These are phyloP conservation scores for Gryganskiella cystojenkinii DNA, from an alignment of 192 early-diverging fungal genomes.

Conservation along the genomic window DNA sequence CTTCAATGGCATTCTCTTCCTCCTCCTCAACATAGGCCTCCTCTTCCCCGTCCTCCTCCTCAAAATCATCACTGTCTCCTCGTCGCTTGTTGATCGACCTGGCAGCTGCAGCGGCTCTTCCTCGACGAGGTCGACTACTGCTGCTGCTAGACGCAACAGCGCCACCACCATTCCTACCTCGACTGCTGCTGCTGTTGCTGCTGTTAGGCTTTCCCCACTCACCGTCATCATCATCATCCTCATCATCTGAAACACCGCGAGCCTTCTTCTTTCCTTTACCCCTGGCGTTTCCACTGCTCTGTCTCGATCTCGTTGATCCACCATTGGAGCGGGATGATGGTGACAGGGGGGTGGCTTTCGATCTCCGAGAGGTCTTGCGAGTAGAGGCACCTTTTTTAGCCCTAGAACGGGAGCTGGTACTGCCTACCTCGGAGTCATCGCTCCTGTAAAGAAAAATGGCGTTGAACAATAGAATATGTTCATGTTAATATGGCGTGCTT, in stretches of 20 bases:
- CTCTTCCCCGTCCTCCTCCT: slow-evolving; percentile 9
- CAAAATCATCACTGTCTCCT: slow-evolving; percentile 2
- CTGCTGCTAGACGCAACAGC: too few relatives aligned
- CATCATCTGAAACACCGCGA: slow-evolving; percentile 13
- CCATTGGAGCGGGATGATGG: slow-evolving; percentile 2
- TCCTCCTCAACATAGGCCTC: slow-evolving; percentile 9
- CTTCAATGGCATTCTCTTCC: background rate
- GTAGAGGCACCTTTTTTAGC: background rate
- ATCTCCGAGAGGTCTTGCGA: slow-evolving; percentile 12
- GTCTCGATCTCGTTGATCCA: slow-evolving; percentile 13
- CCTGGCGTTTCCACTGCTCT: slow-evolving; percentile 10
- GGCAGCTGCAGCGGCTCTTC: background rate
- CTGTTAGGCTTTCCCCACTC: slow-evolving; percentile 15
- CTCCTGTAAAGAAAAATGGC: background rate
- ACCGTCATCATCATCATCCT: slow-evolving; percentile 29
- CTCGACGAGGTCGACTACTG: slow-evolving; percentile 11
- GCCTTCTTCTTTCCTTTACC: slow-evolving; percentile 3
- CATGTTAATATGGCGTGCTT: too few relatives aligned
- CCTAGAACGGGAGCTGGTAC: slow-evolving; percentile 21
- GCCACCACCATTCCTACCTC: too few relatives aligned
- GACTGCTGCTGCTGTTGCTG: background rate
- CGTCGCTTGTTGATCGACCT: too few relatives aligned
- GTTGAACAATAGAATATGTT: too few relatives aligned
- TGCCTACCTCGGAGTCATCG: background rate
- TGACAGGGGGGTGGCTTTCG: background rate